phyloP scores from a whole-genome alignment of 208 protist genomes.

The Leptomonas pyrrhocoris region DNA sequence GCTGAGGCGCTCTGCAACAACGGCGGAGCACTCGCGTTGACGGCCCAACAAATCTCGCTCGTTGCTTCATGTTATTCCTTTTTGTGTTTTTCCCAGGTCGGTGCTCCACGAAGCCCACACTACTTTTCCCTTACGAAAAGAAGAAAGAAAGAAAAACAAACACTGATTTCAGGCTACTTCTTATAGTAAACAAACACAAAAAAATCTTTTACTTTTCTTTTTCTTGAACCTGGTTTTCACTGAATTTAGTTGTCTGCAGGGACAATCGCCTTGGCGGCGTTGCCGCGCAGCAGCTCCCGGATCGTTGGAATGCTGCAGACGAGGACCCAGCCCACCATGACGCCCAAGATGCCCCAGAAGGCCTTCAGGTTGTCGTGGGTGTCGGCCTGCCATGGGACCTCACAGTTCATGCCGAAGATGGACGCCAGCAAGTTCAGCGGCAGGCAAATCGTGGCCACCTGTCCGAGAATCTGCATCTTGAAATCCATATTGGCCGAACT shows the following conservation, averaged over 20 bases:
- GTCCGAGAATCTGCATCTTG: conserved; percentile 78
- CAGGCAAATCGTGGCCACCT: conserved; percentile 83
- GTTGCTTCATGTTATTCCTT: too few species aligned
- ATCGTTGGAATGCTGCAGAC: conserved; percentile 69
- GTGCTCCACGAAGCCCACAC: too few species aligned
- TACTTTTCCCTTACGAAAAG: too few species aligned
- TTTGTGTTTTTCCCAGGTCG: too few species aligned
- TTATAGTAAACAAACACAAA: not conserved
- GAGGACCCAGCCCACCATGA: conserved; percentile 66
- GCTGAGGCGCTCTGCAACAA: too few species aligned
- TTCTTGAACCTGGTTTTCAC: not conserved
- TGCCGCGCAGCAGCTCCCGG: conserved; percentile 39
- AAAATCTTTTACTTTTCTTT: not conserved
- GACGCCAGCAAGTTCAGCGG: conserved; percentile 85
- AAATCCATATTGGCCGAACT: conserved; percentile 82
- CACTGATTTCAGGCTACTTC: too few species aligned
- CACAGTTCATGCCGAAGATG: conserved; percentile 92
- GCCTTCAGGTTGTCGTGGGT: conserved; percentile 52
- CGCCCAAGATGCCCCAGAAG: conserved; percentile 66
- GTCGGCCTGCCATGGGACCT: conserved; percentile 78
- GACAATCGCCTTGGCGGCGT: conserved; percentile 56
- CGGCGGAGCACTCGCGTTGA: too few species aligned
- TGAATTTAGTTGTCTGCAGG: conserved; percentile 33
- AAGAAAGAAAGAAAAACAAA: too few species aligned
- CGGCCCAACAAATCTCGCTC: too few species aligned